Base-by-base conservation (phyloP, 1,284 basidiomycete species). In the Rhodotorula sp. region DNA sequence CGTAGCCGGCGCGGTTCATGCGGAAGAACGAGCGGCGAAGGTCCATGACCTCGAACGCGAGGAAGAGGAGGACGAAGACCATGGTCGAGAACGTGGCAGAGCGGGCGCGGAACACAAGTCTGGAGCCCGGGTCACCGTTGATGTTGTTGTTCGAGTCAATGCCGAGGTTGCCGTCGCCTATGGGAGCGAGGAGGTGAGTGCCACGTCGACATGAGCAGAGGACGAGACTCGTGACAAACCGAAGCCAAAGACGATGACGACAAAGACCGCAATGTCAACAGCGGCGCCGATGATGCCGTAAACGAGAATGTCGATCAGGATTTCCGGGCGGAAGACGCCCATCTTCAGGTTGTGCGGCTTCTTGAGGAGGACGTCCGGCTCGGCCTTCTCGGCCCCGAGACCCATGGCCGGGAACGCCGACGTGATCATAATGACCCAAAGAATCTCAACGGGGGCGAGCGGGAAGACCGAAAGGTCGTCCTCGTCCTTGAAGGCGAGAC, bases 251-350 rank as follows among this genome's bases (percentile, higher is more conserved):
- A 87, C 82, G 68, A 88, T 85, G 62, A 87, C 84, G 49, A 70
- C 25, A 54, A 80, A 77, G 48, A 60, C 71, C 52, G 65, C 75
- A 46, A 89, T 80, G 64, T 84, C 85, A 34, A 86, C 83, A 0
- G 82, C 85, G 7, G 87, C 87, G 83, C 90, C 89, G 67, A 87
- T 80, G 63, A 88, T 77, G 4, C 89, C 89, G 80, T 90, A 90
- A 50, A 86, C 85, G 58, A 87, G 69, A 67, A 87, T 85, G 77
- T 90, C 89, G 67, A 86, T 85, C 78, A 82, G 63, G 64, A 82
- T 74, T 61, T 82, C 81, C 13, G 72, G 72, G 1, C 76, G 79
- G 66, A 82, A 81, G 64, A 82, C 73, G 9, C 81, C 81, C 64
- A 77, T 77, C 68, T 79, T 79, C 49, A 74, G 64, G 54, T 60